Conservation (phyloP, 2,329 filamentous ascomycete genomes). For the Hypoxylon sp. region DNA sequence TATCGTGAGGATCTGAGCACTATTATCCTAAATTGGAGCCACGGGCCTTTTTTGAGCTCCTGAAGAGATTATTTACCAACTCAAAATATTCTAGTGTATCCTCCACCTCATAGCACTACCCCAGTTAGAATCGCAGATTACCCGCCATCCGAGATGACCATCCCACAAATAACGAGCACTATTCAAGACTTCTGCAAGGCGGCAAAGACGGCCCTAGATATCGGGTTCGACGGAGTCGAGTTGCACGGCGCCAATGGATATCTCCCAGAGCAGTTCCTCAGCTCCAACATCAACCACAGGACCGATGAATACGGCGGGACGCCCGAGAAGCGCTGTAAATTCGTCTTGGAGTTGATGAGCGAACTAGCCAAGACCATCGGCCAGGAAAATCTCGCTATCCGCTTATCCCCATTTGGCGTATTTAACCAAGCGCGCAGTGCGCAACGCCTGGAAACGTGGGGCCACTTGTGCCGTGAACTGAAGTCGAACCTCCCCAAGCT, state of each 20-base stretch:
- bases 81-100: background rate
- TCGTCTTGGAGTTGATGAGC: slow-evolving; percentile 66
- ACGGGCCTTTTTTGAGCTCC: background rate
- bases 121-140: slow-evolving; percentile 9
- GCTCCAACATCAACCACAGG: slow-evolving; percentile 67
- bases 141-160: slow-evolving; percentile 18
- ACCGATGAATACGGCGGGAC: slow-evolving; percentile 69
- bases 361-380: slow-evolving; percentile 67
- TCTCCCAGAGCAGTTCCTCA: slow-evolving; percentile 69
- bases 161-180: slow-evolving; percentile 29
- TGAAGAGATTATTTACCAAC: slow-evolving; percentile 7
- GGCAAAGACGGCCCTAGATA: slow-evolving; percentile 30
- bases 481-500: slow-evolving; percentile 10
- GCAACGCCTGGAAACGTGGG: slow-evolving; percentile 19
- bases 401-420: slow-evolving; percentile 54
- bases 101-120: slow-evolving; percentile 14
- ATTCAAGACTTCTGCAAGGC: slow-evolving; percentile 44
- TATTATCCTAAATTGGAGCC: background rate
- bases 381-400: slow-evolving; percentile 62
- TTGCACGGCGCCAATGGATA: slow-evolving; percentile 61
- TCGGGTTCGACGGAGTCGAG: slow-evolving; percentile 43
- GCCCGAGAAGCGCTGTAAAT: slow-evolving; percentile 67
- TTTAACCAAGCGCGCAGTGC: slow-evolving; percentile 14
- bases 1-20: background rate
- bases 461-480: slow-evolving; percentile 10